phyloP scores from a whole-genome alignment of 768 basidiomycete genomes.

The Kwoniella pini region DNA sequence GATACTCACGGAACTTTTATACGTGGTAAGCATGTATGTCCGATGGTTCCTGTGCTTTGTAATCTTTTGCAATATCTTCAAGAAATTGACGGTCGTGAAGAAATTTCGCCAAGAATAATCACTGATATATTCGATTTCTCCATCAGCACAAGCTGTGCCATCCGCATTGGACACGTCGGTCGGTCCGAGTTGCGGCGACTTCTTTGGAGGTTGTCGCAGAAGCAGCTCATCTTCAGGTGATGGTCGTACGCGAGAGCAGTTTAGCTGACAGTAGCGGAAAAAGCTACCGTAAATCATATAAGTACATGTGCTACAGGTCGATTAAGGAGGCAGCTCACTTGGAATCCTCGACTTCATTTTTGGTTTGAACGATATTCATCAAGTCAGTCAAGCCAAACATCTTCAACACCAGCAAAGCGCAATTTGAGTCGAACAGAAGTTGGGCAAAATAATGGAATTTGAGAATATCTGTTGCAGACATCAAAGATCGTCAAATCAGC shows the following conservation, averaged over 20 bases:
- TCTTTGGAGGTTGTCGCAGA: constrained; percentile 54
- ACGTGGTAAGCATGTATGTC: constrained; percentile 93
- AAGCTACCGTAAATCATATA: constrained; percentile 62
- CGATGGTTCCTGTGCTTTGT: constrained; percentile 92
- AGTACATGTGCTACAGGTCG: background rate
- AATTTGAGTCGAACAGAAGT: constrained; percentile 90
- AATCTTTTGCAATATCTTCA: constrained; percentile 95
- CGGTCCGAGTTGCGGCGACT: constrained; percentile 8
- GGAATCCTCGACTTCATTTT: constrained; percentile 66
- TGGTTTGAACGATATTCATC: constrained; percentile 75
- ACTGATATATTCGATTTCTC: constrained; percentile 86
- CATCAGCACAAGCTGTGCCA: constrained; percentile 58
- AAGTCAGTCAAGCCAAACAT: constrained; percentile 99
- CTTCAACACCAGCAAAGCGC: constrained; percentile 86
- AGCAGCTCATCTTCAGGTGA: constrained; percentile 68
- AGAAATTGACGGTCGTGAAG: constrained; percentile 94
- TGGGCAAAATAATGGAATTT: constrained; percentile 99
- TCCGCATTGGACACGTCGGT: constrained; percentile 3
- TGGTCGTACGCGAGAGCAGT: constrained; percentile 66
- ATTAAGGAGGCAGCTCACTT: constrained; percentile 49
- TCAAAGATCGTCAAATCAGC: background rate
- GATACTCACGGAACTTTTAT: constrained; percentile 85
- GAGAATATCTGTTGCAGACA: constrained; percentile 72
- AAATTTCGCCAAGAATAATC: constrained; percentile 99
- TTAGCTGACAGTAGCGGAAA: constrained; percentile 86